Evolutionary conservation across 2,329 filamentous ascomycete species (phyloP), one percentile per base, ranked within the genome.

Genomic region (Alternaria dauci): DNA sequence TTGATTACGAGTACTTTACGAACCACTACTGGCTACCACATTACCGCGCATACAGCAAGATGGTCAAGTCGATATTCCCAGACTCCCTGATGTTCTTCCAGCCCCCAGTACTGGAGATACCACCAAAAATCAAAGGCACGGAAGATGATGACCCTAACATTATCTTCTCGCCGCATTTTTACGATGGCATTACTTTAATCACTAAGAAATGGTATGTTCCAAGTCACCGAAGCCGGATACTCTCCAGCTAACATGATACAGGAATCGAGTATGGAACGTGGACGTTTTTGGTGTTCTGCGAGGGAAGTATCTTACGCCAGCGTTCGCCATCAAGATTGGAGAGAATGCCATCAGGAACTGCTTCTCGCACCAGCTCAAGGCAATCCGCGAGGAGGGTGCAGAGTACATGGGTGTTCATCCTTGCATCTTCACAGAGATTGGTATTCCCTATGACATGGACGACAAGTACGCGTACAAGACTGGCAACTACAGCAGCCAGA

Each of bases 401-500:
- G 90, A 96, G 56, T 89, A 93, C 60, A 92, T 93, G 83, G 95
- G 95, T 20, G 88, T 91, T 23, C 94, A 96, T 70, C 95, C 95
- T 0, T 93, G 93, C 69, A 81, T 99, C 5, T 88, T 97, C 77
- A 96, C 93, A 0, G 95, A 99, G 76, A 98, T 98, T 72, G 95
- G 95, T 8, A 97, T 99, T 59, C 95, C 95, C 0, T 99, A 97
- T 75, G 95, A 99, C 75, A 98, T 99, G 96, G 94, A 99, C 73
- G 89, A 97, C 67, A 94, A 97, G 79, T 85, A 95, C 73, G 95
- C 95, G 1, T 99, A 99, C 81, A 92, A 93, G 79, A 97, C 93
- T 6, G 95, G 96, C 8, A 92, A 99, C 78, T 99, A 97, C 79
- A 90, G 91, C 44, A 97, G 92, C 71, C 95, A 99, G 77, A 91